A percentile compares a stretch with the other conserved stretches of the same genome.
These are phyloP conservation scores for Rhynchospora pubera DNA, from an alignment of 176 grass and related monocot species.

Conservation along the genomic window DNA sequence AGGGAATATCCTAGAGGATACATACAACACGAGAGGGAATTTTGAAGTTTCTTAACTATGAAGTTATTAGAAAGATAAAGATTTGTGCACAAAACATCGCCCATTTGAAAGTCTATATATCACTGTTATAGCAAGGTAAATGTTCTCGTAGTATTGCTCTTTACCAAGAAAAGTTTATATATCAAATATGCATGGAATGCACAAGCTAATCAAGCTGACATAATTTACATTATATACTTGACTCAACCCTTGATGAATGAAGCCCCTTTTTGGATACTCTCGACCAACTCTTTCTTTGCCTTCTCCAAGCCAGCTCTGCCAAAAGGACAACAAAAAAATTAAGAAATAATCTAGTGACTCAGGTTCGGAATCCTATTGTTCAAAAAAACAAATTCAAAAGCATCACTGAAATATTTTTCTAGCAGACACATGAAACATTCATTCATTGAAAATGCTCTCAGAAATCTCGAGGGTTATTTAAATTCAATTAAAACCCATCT, in stretches of 20 bases:
- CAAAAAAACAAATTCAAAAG: background rate
- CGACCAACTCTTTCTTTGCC: slow-evolving; percentile 79
- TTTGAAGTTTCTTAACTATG: background rate
- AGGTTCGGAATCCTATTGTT: background rate
- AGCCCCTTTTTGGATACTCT: slow-evolving; percentile 86
- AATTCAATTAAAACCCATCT: background rate
- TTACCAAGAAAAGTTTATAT: slow-evolving; percentile 19
- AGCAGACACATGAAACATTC: background rate
- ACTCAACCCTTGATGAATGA: slow-evolving; percentile 61
- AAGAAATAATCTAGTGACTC: background rate
- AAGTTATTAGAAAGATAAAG: background rate
- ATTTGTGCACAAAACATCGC: background rate
- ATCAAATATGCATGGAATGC: slow-evolving; percentile 7
- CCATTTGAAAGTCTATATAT: background rate
- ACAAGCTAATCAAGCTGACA: background rate
- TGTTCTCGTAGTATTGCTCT: background rate
- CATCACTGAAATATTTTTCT: background rate
- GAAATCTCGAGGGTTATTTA: background rate
- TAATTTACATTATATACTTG: background rate
- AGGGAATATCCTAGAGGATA: background rate
- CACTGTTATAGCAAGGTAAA: background rate
- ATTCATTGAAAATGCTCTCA: background rate
- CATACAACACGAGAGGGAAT: background rate
- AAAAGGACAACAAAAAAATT: background rate
- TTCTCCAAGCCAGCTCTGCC: slow-evolving; percentile 63